phyloP scores from a whole-genome alignment of 2,329 filamentous ascomycete species.

The Ceratocystis albifundus region DNA sequence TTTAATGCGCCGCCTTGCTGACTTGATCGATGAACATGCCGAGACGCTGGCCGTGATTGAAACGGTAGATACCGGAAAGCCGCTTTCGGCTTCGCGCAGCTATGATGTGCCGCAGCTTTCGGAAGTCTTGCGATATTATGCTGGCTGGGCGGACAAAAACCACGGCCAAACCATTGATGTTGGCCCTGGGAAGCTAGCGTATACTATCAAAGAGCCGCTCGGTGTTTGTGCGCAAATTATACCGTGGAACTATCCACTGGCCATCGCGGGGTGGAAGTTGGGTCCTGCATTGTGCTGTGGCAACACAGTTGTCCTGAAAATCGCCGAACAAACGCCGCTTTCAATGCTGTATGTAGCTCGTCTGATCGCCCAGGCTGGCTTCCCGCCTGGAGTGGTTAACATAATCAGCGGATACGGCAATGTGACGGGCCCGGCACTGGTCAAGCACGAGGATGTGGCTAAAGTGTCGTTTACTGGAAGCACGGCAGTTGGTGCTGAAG shows the following conservation, averaged over 20 bases:
- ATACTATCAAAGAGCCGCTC: conserved; percentile 63
- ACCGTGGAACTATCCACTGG: conserved; percentile 70
- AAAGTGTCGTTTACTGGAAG: conserved; percentile 65
- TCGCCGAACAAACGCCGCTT: conserved; percentile 50
- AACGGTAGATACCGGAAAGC: conserved; percentile 73
- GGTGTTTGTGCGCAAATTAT: conserved; percentile 69
- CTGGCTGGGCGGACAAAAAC: conserved; percentile 69
- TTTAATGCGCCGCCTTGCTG: conserved; percentile 58
- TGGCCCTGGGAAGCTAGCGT: conserved; percentile 58
- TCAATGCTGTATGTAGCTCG: conserved; percentile 50
- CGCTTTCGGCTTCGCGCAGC: conserved; percentile 52
- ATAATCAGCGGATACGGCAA: conserved; percentile 55
- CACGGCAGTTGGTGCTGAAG: conserved; percentile 54
- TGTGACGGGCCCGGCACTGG: conserved; percentile 53
- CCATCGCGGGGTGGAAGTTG: conserved; percentile 49
- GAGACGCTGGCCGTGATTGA: conserved; percentile 44
- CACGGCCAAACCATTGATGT: conserved; percentile 68
- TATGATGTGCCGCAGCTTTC: conserved; percentile 46
- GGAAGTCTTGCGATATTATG: conserved; percentile 58
- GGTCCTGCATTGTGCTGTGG: conserved; percentile 51
- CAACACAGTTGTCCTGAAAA: conserved; percentile 48
- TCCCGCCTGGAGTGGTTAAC: conserved; percentile 62
- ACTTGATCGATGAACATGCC: conserved; percentile 54
- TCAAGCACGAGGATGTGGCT: conserved; percentile 51
- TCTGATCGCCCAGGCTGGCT: conserved; percentile 56